Evolutionary conservation across 163 green algal genomes (phyloP), one percentile per base, ranked within the genome.

Genomic region (Chlamydomonas reinhardtii): DNA sequence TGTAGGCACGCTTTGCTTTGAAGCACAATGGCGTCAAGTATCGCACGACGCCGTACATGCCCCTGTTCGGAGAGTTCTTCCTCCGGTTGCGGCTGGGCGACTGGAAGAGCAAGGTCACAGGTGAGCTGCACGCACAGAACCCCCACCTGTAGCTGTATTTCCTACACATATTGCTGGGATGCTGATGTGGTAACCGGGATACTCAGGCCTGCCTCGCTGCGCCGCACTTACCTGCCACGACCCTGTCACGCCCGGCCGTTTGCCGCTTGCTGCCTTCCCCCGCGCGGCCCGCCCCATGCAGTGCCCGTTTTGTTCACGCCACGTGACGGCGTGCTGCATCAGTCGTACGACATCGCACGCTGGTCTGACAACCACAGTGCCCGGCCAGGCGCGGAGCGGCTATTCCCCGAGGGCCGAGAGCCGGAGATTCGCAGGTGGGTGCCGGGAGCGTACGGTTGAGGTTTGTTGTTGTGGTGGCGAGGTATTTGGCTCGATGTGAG

Each of bases 281-380:
- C 43, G 43, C 43, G 8, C 43, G 43, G 43, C 48, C 48, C 48
- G 1, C 48, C 48, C 48, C 48, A 72, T 6, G 70, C 78, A 2
- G 80, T 86, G 54, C 80, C 80, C 5, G 70, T 86, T 11, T 65
- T 86, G 70, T 86, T 86, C 69, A 86, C 80, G 27, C 80, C 80
- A 16, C 17, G 31, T 4, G 80, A 79, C 37, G 80, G 80, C 6
- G 70, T 86, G 56, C 69, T 80, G 54, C 32, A 74, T 35, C 80
- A 86, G 29, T 86, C 80, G 69, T 73, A 74, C 56, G 80, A 86
- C 80, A 86, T 86, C 29, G 80, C 80, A 5, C 8, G 32, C 15
- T 86, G 80, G 80, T 71, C 80, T 0, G 80, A 86, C 69, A 52
- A 6, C 3, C 80, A 79, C 69, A 72, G 48, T 35, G 70, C 69